These are phyloP conservation scores for Cryptosporidium meleagridis DNA, from an alignment of 169 alveolate genomes.

Conservation along the genomic window DNA sequence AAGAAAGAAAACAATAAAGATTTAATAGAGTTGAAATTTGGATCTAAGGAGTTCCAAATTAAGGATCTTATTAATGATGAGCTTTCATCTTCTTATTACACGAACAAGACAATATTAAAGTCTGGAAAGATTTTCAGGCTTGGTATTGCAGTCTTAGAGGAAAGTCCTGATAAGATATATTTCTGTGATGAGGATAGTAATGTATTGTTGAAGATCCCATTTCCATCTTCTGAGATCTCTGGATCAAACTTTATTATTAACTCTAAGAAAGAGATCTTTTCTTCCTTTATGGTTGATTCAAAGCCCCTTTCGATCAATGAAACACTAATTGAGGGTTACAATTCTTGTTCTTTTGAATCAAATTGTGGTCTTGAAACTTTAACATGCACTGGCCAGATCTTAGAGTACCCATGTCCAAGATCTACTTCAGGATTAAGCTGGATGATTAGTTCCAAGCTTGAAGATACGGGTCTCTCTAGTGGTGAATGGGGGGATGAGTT, in stretches of 20 bases:
- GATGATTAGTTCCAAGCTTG: slow-evolving; percentile 14
- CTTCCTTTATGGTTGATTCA: slow-evolving; percentile 36
- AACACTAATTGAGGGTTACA: slow-evolving; percentile 14
- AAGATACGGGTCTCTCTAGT: slow-evolving; percentile 10
- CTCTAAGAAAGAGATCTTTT: slow-evolving; percentile 11
- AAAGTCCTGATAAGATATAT: neutral
- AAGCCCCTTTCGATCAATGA: neutral
- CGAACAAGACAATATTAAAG: slow-evolving; percentile 6
- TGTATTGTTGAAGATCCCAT: neutral
- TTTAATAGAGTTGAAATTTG: slow-evolving; percentile 1
- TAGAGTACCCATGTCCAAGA: slow-evolving; percentile 38
- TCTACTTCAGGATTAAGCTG: slow-evolving; percentile 46
- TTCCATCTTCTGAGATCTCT: neutral
- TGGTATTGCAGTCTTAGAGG: slow-evolving; percentile 5
- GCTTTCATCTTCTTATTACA: neutral
- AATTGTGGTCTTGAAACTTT: slow-evolving; percentile 23
- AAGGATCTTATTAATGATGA: neutral
- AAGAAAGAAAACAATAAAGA: neutral
- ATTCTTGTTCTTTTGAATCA: slow-evolving; percentile 48
- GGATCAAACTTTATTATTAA: slow-evolving; percentile 2
- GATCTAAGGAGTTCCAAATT: neutral
- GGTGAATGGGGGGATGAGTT: slow-evolving; percentile 4
- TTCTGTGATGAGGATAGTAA: neutral
- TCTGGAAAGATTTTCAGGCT: slow-evolving; percentile 5
- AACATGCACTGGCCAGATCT: slow-evolving; percentile 31